Percentiles rank a stretch among this genome's conserved stretches.
Evolutionary conservation across 2,329 filamentous ascomycete species (phyloP).

Genomic region (Apiospora saccharicola): DNA sequence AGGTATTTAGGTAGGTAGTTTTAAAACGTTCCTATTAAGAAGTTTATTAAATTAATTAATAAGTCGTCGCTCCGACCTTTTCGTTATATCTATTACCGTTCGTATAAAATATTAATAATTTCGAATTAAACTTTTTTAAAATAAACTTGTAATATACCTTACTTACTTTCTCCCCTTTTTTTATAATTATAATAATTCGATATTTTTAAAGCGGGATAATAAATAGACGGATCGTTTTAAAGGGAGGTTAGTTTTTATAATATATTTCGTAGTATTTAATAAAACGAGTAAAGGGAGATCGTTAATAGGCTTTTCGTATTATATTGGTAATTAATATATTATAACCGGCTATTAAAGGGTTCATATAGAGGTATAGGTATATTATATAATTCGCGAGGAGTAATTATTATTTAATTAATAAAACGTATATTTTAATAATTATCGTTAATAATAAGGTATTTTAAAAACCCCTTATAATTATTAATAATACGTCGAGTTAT

Average conservation of each 20-base stretch:
- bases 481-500: not conserved
- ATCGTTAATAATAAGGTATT: not conserved
- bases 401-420: not conserved
- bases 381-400: not conserved
- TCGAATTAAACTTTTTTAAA: not conserved
- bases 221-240: not conserved
- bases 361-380: not conserved
- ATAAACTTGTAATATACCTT: not conserved
- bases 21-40: too few relatives aligned
- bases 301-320: not conserved
- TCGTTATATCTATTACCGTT: not conserved
- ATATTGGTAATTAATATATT: not conserved
- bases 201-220: not conserved
- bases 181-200: not conserved
- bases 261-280: not conserved
- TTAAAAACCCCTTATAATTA: not conserved
- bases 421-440: not conserved
- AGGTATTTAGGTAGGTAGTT: too few relatives aligned
- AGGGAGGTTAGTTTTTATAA: not conserved
- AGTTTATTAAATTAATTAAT: too few relatives aligned
- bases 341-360: not conserved
- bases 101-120: not conserved
- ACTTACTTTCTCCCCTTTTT: not conserved
- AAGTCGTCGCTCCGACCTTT: not conserved
- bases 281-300: not conserved